These are phyloP conservation scores for Cynanchum wilfordii DNA, from an alignment of 257 asterid species.

Conservation along the genomic window DNA sequence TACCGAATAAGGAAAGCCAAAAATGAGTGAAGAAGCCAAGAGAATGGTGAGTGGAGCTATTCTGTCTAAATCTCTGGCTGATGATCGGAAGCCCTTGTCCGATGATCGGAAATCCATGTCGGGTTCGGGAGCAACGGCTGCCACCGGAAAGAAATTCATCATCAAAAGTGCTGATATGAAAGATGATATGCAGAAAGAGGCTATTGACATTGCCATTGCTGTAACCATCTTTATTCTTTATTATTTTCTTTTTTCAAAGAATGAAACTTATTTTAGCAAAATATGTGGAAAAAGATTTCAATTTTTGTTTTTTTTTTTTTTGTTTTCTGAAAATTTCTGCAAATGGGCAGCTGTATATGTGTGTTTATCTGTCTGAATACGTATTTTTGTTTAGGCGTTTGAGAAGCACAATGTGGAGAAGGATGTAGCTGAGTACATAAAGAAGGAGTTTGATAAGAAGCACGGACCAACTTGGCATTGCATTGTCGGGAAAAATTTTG, in stretches of 20 bases:
- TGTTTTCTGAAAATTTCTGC: background rate
- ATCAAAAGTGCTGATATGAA: constrained; percentile 97
- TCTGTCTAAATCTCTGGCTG: constrained; percentile 34
- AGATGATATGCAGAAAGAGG: constrained; percentile 90
- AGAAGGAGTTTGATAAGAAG: constrained; percentile 88
- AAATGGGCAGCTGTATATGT: constrained; percentile 4
- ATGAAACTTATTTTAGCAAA: background rate
- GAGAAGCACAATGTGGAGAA: constrained; percentile 85
- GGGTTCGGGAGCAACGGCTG: constrained; percentile 32
- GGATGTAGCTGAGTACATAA: constrained; percentile 93
- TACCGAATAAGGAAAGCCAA: constrained; percentile 4
- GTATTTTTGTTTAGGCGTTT: constrained; percentile 52
- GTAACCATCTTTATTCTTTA: constrained; percentile 34
- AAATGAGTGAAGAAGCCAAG: constrained; percentile 68
- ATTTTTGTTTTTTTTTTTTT: background rate
- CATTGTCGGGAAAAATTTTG: constrained; percentile 97
- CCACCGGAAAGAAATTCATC: constrained; percentile 53
- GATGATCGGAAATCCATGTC: constrained; percentile 28
- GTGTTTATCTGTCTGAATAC: background rate
- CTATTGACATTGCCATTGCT: constrained; percentile 79
- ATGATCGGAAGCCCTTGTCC: constrained; percentile 42
- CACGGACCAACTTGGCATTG: constrained; percentile 99
- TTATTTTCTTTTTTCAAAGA: background rate
- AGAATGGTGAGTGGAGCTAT: constrained; percentile 56
- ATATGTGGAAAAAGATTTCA: background rate